Base-by-base conservation (phyloP, 139 green algal genomes). In the Chlorella sp. region DNA sequence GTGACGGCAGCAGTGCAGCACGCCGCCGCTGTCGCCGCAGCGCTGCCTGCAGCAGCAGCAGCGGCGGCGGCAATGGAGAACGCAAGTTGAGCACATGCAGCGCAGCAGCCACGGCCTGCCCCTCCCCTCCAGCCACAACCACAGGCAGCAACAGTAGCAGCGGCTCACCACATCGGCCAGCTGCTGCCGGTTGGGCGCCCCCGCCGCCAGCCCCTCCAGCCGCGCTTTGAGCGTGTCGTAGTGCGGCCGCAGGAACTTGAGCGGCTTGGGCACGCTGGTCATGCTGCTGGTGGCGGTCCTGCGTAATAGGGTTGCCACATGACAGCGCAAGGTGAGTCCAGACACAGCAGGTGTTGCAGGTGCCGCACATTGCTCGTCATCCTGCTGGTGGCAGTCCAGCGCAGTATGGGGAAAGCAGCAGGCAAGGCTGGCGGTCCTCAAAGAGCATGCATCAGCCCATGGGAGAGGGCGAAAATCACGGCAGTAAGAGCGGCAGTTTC, bases 241-340 rank as follows among this genome's bases (percentile, higher is more conserved):
- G 88, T 99, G 96, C 0, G 92, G 86, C 11, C 93, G 89, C 69
- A 99, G 92, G 87, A 99, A 99, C 92, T 99, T 99, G 34, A 99
- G 90, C 3, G 97, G 97, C 91, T 99, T 99, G 32, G 97, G 97
- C 20, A 99, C 97, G 26, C 93, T 95, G 20, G 97, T 99, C 97
- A 99, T 99, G 51, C 94, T 97, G 30, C 94, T 96, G 11, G 97
- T 99, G 46, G 97, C 92, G 28, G 84, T 94, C 34, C 90, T 73
- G 78, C 19, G 20, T 16, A 60, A 11, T 11, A n/a, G n/a, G n/a
- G n/a, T n/a, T n/a, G n/a, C n/a, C n/a, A n/a, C n/a, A n/a, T n/a
- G n/a, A n/a, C n/a, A n/a, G n/a, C n/a, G n/a, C n/a, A n/a, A n/a
- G n/a, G n/a, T n/a, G n/a, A n/a, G n/a, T n/a, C n/a, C n/a, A n/a